Base-by-base conservation (phyloP, 805 yeast genomes). In the Yarrowia sp. region DNA sequence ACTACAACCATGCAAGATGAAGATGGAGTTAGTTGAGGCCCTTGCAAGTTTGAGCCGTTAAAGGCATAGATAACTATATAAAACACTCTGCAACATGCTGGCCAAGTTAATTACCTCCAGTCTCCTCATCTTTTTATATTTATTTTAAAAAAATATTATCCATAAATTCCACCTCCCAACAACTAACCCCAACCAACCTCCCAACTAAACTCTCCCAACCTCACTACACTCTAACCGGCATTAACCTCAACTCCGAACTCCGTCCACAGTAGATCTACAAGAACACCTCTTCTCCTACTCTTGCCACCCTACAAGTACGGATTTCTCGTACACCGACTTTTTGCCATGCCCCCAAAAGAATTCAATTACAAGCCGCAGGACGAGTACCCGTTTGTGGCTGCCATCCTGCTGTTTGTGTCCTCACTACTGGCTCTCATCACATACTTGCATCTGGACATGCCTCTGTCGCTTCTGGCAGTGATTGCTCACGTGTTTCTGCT, bases 331-430 rank as follows among this genome's bases (percentile, higher is more conserved):
- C 30, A 24, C 30, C 30, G 6, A 4, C 6, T 24, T 24, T 24
- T 7, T 24, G 30, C n/a, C n/a, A 53, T 39, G 46, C 46, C 61
- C 0, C 61, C 46, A 2, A 55, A 53, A 13, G 13, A 39, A 9
- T 55, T 24, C 61, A 55, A 40, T n/a, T 55, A 55, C 61, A 39
- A 39, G 20, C 61, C 61, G 7, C 46, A 55, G 15, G 61, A 55
- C 14, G 61, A 55, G 4, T 55, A 39, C 24, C 61, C 61, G 46
- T 55, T 55, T 24, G 61, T 55, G 20, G 61, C 61, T 1, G 61
- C 24, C 4, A 55, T 55, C 9, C 44, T 55, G 7, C 10, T 40
- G 15, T 9, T 55, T 9, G 61, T 55, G n/a, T 7, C 61, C 12
- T 15, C 61, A 9, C 15, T 55, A 6, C 46, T 55, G 38, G 61